Evolutionary conservation across 2,329 filamentous ascomycete genomes (phyloP), one percentile per base, ranked within the genome.

Genomic region (Keithomyces neogunnii): DNA sequence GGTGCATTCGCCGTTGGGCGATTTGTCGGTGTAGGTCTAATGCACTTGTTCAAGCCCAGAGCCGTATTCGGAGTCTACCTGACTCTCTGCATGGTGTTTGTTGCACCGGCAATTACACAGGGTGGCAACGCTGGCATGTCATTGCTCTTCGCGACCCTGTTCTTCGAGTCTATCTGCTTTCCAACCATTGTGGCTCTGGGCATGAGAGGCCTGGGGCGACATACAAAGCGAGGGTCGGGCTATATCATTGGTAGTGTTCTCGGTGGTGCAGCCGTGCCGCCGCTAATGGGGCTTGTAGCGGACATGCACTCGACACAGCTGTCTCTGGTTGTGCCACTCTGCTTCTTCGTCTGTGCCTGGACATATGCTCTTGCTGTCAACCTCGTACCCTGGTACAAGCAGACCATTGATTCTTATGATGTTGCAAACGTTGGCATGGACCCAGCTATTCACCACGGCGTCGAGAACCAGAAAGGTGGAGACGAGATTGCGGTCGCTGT

Each of bases 151-250:
- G 55, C 87, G 7, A 81, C 84, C 5, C 74, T 90, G 28, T 89
- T 91, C 72, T 91, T 91, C 67, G 88, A 89, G 68, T 85, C 80
- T 3, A 86, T 89, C 62, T 86, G 84, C 66, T 92, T 91, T 73
- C 87, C 88, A 0, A 90, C 86, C 19, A 89, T 92, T 60, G 82
- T 92, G 31, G 86, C 86, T 5, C 74, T 91, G 3, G 85, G 85
- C 6, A 88, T 89, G 73, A 78, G 85, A 29, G 86, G 86, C 2
- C 74, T 90, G 1, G 88, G 88, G 4, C 78, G 82, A n/a, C 84
- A 92, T 69, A 88, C 84, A 36, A 90, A 91, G 73, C 78, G 86
- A 54, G 88, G 87, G 1, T 84, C 82, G 2, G 86, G 86, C 3
- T 86, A 81, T 64, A 82, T 71, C 52, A 77, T 89, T 2, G 84